Base-by-base conservation (phyloP, 768 basidiomycete species). In the Lactarius hengduanensis region DNA sequence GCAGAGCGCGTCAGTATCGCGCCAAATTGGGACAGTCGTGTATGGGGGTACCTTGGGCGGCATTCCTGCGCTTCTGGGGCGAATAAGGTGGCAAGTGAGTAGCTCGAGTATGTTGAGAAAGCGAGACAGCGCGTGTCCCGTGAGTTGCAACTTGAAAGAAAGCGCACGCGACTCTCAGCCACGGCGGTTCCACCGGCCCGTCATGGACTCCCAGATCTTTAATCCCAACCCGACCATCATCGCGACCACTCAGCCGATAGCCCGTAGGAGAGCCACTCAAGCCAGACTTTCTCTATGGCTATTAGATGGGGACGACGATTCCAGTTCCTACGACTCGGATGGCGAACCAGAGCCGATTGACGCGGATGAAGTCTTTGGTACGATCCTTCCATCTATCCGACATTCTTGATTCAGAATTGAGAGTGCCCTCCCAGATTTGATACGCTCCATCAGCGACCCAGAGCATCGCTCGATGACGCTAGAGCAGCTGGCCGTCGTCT, bases 401-500 rank as follows among this genome's bases (percentile, higher is more conserved):
- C 55, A 4, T 18, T 13, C 22, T 45, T 15, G 30, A 53, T 38
- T 9, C 32, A 38, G 41, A 53, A 22, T 41, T 61, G 6, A 61
- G 6, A 61, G 3, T 13, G 4, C 3, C 0, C 28, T 20, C 36
- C 5, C 1, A 97, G 96, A 97, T 70, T 83, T 98, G 22, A 90
- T 99, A 61, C 85, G 95, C 64, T 89, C 87, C 4, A 98, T 98
- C 55, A 89, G 89, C 61, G 96, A 98, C 73, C 96, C 96, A 2
- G 97, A 99, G 74, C 95, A 99, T 76, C 92, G 94, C 5, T 90
- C 89, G 72, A 80, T 86, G 69, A 91, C 89, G 20, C 83, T 99
- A 56, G 97, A 99, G 74, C 94, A 98, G 74, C 88, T 99, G 10
- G 88, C 92, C 28, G 97, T 99, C 43, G 96, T 99, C 50, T 96